Evolutionary conservation across 1,284 basidiomycete species (phyloP), one percentile per base, ranked within the genome.

Genomic region (Macrocystidia cucumis): DNA sequence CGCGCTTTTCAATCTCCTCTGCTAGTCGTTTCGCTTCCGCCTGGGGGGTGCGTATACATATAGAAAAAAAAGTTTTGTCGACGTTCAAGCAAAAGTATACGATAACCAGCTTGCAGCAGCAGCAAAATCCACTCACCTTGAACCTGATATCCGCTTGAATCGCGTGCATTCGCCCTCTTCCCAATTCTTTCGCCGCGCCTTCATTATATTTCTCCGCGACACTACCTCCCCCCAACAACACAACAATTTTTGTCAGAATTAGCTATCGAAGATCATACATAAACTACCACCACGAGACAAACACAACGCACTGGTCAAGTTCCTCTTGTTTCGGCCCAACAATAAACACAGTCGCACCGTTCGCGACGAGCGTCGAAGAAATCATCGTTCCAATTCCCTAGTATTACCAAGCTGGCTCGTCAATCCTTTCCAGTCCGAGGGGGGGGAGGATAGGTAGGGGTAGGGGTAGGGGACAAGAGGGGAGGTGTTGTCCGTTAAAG

Each of bases 351-450:
- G 55, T 65, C 1, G 69, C 69, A 4, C 69, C 69, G 35, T 73
- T 73, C 1, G 66, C 61, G n/a, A 69, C 46, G 4, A 72, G 47
- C 1, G 67, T 63, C 3, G 60, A 59, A 31, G 54, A 59, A 19
- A 69, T 67, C 63, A 72, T 70, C 17, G 69, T 42, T 1, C 68
- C 68, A 17, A 71, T 72, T 0, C 68, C 68, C 69, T 72, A 23
- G 12, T 12, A 25, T 21, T 9, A 32, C 19, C 17, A 23, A 8
- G 16, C 33, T 4, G 23, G 23, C 11, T 24, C 11, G n/a, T 34
- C 11, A 35, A n/a, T n/a, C n/a, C n/a, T n/a, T n/a, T n/a, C n/a
- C n/a, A 35, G 4, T 30, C 14, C 13, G 8, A 13, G 8, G n/a
- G n/a, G n/a, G n/a, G n/a, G n/a, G n/a, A n/a, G n/a, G n/a, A n/a